Evolutionary conservation across 2,329 filamentous ascomycete genomes (phyloP), one percentile per base, ranked within the genome.

Genomic region (Paraconiothyrium brasiliense): DNA sequence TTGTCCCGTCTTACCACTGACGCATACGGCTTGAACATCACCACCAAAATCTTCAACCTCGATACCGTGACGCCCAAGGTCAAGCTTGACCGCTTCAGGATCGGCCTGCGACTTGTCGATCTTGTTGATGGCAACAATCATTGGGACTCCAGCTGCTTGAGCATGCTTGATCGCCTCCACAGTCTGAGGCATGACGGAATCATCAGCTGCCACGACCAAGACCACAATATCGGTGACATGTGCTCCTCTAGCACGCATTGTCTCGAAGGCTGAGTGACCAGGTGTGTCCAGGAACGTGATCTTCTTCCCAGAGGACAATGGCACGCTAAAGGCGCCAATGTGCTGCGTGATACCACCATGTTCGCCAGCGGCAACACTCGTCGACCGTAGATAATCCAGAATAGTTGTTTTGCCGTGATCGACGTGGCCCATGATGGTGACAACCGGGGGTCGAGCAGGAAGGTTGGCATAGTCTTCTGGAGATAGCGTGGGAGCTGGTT

Each of bases 371-470:
- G 90, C 96, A 47, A 99, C 89, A 7, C 93, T 97, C 1, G 94
- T 95, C 71, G 97, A 96, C 41, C 95, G 91, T 48, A 99, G 84
- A 81, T 90, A 98, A 76, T 99, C 95, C 10, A 99, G 84, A 46
- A 99, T 89, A 0, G 96, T 99, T 0, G 95, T 99, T 82, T 99
- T 99, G 57, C 95, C 95, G 77, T 99, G 95, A 76, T 99, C 96
- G 70, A 99, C 95, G 67, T 99, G 95, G 2, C 95, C 95, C 96
- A 99, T 99, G 73, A 99, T 99, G 0, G 96, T 98, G 43, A 99
- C 94, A 39, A 99, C 93, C 0, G 95, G 96, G 8, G 95, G 94
- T 16, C 96, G 88, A 37, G 83, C 79, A 1, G 93, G 93, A 8
- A 97, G 79, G 14, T 78, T 70, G 0, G 90, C 52, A 83, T 85